A percentile compares a stretch with the other conserved stretches of the same genome.
phyloP scores from a whole-genome alignment of 1,284 basidiomycete species.

The Ceratobasidium sp. region DNA sequence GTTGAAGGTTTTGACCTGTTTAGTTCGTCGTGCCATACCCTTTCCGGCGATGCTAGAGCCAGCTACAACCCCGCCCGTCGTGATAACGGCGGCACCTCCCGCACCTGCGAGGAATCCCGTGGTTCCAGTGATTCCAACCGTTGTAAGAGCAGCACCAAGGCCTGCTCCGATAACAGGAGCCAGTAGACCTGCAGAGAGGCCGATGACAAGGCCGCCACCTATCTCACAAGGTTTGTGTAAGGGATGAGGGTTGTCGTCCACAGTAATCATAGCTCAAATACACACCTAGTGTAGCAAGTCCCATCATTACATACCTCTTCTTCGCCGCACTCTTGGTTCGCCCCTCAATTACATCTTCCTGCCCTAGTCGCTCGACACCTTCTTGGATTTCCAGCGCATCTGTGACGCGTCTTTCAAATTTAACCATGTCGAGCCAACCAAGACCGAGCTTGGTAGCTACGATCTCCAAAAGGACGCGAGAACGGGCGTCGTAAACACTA shows the following conservation, averaged over 20 bases:
- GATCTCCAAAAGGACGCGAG: constrained; percentile 82
- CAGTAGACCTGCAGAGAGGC: constrained; percentile 87
- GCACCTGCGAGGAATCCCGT: constrained; percentile 86
- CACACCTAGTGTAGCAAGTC: constrained; percentile 73
- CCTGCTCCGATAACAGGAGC: constrained; percentile 94
- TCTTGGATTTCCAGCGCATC: constrained; percentile 95
- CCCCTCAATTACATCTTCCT: constrained; percentile 77
- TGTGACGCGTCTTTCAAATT: constrained; percentile 90
- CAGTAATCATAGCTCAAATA: constrained; percentile 11
- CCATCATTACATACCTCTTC: constrained; percentile 77
- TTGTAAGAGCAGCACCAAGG: constrained; percentile 84
- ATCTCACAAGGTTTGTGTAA: constrained; percentile 8
- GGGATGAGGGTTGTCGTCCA: background rate
- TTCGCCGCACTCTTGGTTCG: constrained; percentile 71
- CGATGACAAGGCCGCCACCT: constrained; percentile 92
- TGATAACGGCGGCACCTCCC: constrained; percentile 91
- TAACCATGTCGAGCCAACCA: constrained; percentile 89
- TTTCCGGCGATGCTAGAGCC: constrained; percentile 86
- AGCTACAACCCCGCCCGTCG: constrained; percentile 88
- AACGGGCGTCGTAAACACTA: constrained; percentile 93
- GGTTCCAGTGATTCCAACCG: constrained; percentile 87
- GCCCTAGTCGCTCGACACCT: constrained; percentile 79
- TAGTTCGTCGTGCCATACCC: constrained; percentile 90
- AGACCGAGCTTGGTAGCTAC: constrained; percentile 85
- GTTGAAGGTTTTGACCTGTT: constrained; percentile 87